Evolutionary conservation across 2,329 filamentous ascomycete species (phyloP).

Genomic region (Claviceps sp.): DNA sequence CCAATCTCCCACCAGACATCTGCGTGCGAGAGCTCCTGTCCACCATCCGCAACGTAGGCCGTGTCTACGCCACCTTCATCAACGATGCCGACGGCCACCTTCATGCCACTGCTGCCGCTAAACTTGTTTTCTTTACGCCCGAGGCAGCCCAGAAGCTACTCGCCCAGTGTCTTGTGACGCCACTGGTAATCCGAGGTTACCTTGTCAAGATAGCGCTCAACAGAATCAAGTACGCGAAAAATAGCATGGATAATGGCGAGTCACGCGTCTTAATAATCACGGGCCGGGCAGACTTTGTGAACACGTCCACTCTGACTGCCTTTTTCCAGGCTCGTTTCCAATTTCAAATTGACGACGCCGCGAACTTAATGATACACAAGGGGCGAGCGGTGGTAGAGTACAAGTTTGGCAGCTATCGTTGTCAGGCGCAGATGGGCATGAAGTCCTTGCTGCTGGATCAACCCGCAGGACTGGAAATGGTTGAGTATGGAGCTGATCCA

Average conservation of each 20-base stretch:
- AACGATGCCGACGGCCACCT: slow-evolving; percentile 29
- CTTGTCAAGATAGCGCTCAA: slow-evolving; percentile 30
- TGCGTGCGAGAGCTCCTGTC: slow-evolving; percentile 30
- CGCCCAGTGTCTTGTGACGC: slow-evolving; percentile 9
- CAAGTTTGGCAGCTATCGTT: slow-evolving; percentile 40
- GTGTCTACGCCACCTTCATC: slow-evolving; percentile 38
- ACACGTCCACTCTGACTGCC: slow-evolving; percentile 21
- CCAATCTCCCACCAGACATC: slow-evolving; percentile 32
- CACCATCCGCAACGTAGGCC: slow-evolving; percentile 31
- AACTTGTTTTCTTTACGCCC: slow-evolving; percentile 35
- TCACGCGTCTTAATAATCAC: slow-evolving; percentile 38
- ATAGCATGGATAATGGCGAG: slow-evolving; percentile 15
- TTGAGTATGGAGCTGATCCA: slow-evolving; percentile 25
- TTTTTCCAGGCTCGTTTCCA: slow-evolving; percentile 30
- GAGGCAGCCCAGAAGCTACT: slow-evolving; percentile 22
- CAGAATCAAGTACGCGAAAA: slow-evolving; percentile 29
- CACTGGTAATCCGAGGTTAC: slow-evolving; percentile 24
- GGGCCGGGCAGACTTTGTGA: slow-evolving; percentile 30
- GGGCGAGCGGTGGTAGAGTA: slow-evolving; percentile 29
- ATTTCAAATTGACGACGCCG: slow-evolving; percentile 34
- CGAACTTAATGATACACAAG: slow-evolving; percentile 15
- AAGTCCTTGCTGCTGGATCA: slow-evolving; percentile 23
- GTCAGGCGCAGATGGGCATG: slow-evolving; percentile 38
- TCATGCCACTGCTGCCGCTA: slow-evolving; percentile 29
- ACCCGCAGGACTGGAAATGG: slow-evolving; percentile 22